Conservation (phyloP, 1,139 yeast genomes). For the Torulaspora globosa region DNA sequence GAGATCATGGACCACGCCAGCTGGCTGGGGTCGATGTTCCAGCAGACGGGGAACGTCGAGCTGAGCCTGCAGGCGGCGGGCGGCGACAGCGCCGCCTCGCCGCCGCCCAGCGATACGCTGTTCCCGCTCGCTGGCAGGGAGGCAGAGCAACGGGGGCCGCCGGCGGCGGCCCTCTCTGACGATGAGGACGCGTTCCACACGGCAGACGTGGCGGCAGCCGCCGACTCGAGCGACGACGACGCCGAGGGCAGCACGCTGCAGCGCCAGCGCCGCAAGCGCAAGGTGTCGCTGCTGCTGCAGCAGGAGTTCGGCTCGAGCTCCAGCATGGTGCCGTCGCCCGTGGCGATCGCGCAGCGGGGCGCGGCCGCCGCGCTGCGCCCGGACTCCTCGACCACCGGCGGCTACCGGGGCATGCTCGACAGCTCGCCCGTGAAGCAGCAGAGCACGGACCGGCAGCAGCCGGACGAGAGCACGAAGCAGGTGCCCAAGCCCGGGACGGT, state of each 20-base stretch:
- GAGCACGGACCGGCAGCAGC: constrained; percentile 13
- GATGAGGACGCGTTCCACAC: constrained; percentile 20
- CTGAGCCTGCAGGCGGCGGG: constrained; percentile 15
- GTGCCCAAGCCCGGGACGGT: constrained; percentile 24
- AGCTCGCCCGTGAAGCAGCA: constrained; percentile 24
- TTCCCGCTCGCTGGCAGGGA: constrained; percentile 12
- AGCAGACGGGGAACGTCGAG: constrained; percentile 33
- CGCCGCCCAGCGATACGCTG: constrained; percentile 15
- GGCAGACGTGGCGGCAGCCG: constrained; percentile 13
- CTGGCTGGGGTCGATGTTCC: constrained; percentile 34
- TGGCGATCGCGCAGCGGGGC: no score
- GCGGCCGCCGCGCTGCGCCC: constrained; percentile 4
- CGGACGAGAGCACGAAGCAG: constrained; percentile 23
- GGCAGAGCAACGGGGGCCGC: no score
- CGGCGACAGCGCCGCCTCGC: constrained; percentile 1
- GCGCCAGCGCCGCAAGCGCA: constrained; percentile 32
- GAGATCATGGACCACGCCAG: constrained; percentile 31
- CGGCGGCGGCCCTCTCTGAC: no score
- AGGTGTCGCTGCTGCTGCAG: constrained; percentile 33
- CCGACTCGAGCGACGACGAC: constrained; percentile 28
- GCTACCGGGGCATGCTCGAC: constrained; percentile 10
- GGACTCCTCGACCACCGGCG: constrained; percentile 2
- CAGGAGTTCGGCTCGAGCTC: constrained; percentile 36
- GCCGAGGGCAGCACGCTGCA: constrained; percentile 32
- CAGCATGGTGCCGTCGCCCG: constrained; percentile 30